phyloP scores from a whole-genome alignment of 345 rosid genomes.

The Kernera saxatilis region DNA sequence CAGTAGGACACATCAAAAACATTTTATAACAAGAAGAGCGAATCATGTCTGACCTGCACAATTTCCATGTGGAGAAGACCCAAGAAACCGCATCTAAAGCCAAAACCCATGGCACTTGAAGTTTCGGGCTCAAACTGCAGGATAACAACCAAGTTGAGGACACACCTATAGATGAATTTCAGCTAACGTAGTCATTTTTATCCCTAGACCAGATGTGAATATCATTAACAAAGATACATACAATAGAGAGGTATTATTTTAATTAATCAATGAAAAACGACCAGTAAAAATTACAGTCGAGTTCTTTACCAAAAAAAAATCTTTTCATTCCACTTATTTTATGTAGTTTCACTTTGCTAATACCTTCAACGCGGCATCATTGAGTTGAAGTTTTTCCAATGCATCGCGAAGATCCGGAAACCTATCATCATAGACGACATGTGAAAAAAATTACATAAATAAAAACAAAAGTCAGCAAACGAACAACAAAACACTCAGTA shows the following conservation, averaged over 20 bases:
- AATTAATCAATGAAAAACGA: background rate
- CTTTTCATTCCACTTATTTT: background rate
- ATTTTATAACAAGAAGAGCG: background rate
- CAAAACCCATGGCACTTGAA: constrained; percentile 99
- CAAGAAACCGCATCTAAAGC: constrained; percentile 96
- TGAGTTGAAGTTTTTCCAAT: constrained; percentile 90
- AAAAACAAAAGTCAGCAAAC: background rate
- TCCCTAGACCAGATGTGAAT: background rate
- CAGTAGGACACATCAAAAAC: background rate
- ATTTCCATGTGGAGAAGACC: constrained; percentile 99
- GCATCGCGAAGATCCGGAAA: constrained; percentile 95
- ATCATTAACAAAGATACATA: background rate
- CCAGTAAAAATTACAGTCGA: background rate
- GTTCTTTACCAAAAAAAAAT: background rate
- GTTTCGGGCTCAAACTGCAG: constrained; percentile 96
- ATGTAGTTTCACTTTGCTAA: background rate
- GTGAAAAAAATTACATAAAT: constrained; percentile 20
- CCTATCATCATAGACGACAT: constrained; percentile 39
- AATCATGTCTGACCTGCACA: constrained; percentile 67
- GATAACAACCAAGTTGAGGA: constrained; percentile 18
- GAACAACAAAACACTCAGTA: constrained; percentile 34
- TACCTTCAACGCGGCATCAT: constrained; percentile 98
- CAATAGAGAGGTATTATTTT: background rate
- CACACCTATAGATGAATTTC: background rate
- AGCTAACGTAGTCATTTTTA: background rate